Percentiles rank a stretch among this genome's conserved stretches.
Conservation (phyloP, 331 rosid genomes). For the Cydonia oblonga region DNA sequence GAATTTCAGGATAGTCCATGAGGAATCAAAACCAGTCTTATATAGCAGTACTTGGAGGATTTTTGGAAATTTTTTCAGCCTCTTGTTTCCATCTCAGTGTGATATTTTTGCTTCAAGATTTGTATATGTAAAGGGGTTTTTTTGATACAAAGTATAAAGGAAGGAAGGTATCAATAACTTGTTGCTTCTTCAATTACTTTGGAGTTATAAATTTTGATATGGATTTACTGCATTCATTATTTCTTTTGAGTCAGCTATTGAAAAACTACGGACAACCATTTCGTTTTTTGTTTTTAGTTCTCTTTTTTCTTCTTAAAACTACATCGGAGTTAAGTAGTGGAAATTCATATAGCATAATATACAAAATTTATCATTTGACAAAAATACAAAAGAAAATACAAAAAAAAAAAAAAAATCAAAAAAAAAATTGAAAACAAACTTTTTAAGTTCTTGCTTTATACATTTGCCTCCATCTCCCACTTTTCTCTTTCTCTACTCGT, state of each 20-base stretch:
- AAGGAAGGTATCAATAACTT: not conserved
- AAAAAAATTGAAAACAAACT: too few relatives aligned
- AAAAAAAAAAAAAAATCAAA: too few relatives aligned
- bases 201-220: not conserved
- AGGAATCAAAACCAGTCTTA: not conserved
- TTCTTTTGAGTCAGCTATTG: not conserved
- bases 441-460: not conserved
- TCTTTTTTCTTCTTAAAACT: not conserved
- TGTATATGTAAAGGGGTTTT: not conserved
- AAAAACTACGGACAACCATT: too few relatives aligned
- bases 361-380: too few relatives aligned
- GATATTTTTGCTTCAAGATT: not conserved
- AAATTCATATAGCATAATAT: too few relatives aligned
- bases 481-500: not conserved
- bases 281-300: not conserved
- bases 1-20: slow-evolving; percentile 22
- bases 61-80: not conserved
- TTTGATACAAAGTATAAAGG: not conserved
- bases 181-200: not conserved
- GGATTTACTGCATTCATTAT: too few relatives aligned
- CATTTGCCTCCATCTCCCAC: not conserved
- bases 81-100: not conserved
- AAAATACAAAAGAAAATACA: rapidly evolving
- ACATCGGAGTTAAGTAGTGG: rapidly evolving
- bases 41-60: not conserved